These are phyloP conservation scores for Isabelozyma gotoi DNA, from an alignment of 805 yeast species.

Conservation along the genomic window DNA sequence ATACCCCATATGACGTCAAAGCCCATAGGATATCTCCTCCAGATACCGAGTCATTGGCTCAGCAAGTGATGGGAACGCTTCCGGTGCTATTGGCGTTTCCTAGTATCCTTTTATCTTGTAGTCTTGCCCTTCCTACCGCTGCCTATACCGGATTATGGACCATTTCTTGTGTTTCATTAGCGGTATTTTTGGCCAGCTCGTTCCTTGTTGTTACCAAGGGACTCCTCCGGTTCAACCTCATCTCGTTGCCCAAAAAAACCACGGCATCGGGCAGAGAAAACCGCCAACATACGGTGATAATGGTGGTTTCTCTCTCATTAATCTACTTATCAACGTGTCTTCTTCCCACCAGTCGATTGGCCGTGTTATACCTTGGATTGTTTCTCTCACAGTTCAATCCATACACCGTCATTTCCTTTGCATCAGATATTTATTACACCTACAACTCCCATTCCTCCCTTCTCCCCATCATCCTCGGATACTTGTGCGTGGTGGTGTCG, in stretches of 20 bases:
- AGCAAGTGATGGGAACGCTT: conserved; percentile 18
- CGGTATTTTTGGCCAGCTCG: conserved; percentile 20
- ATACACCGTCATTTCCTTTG: conserved; percentile 27
- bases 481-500: conserved; percentile 14
- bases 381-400: conserved; percentile 28
- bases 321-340: conserved; percentile 21
- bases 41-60: neutral
- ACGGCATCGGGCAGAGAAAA: conserved; percentile 1
- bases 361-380: conserved; percentile 27
- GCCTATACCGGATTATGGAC: neutral
- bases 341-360: conserved; percentile 22
- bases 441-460: conserved; percentile 4
- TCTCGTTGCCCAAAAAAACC: conserved; percentile 1
- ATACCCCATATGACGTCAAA: neutral
- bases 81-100: conserved; percentile 36
- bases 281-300: conserved; percentile 5
- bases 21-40: neutral
- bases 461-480: conserved; percentile 13
- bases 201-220: conserved; percentile 16
- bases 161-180: conserved; percentile 4
- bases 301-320: conserved; percentile 17
- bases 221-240: conserved; percentile 11
- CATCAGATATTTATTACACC: conserved; percentile 21
- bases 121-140: conserved; percentile 13
- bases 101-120: conserved; percentile 24